Evolutionary conservation across 1,284 basidiomycete species (phyloP), one percentile per base, ranked within the genome.

Genomic region (Malassezia yamatoensis): DNA sequence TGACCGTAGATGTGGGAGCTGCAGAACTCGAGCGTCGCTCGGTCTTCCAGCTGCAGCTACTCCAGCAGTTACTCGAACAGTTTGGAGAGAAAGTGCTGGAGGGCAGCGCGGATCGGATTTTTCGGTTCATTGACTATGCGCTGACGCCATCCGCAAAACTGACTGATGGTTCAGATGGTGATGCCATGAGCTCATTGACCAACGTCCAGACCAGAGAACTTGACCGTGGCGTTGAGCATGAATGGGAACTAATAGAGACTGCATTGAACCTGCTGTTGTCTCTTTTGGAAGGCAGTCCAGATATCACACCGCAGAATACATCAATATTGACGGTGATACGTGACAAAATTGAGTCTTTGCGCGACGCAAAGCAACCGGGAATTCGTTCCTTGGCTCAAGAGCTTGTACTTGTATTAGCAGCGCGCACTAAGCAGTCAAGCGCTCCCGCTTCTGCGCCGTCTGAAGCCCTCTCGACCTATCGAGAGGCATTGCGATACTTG

Each of bases 401-500:
- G 75, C 87, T 87, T 3, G 78, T 82, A 51, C 81, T 91, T 70
- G 84, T 89, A 12, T 82, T 93, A 65, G 85, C 85, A 2, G 86
- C 86, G 7, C 85, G 51, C 83, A 84, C 2, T 20, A 61, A 49
- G 20, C 50, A 57, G 8, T 3, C 38, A n/a, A 52, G 52, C 4
- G 57, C 48, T 10, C 15, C 44, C 1, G 5, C 36, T n/a, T 13
- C 5, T 15, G 16, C 5, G 9, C 21, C 24, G 10, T n/a, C 8
- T n/a, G 41, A 32, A 12, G 29, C 15, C 10, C 8, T 60, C 46
- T 60, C 55, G 18, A 66, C 58, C 11, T 96, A 96, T 72, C 87
- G 88, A 67, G 86, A 87, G 61, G 89, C 90, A 1, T 78, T 96
- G 12, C 85, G 83, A 63, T 81, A 93, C 20, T 78, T 96, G 4